Percentiles rank a stretch among this genome's conserved stretches.
These are phyloP conservation scores for Apophysomyces sp. DNA, from an alignment of 371 early-diverging fungal genomes.

Conservation along the genomic window DNA sequence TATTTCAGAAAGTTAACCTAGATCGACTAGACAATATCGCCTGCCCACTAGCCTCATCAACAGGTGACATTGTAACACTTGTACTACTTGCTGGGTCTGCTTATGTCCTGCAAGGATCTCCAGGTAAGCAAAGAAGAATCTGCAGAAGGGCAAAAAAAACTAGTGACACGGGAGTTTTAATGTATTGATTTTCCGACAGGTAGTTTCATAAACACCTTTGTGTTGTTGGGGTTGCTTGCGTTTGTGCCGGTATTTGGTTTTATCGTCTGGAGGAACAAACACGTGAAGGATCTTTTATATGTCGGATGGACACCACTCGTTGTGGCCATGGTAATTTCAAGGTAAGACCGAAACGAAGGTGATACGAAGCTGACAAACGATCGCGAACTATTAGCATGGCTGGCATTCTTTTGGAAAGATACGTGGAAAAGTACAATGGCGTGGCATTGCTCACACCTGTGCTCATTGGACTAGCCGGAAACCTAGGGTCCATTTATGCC, in stretches of 20 bases:
- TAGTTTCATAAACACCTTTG: constrained; percentile 40
- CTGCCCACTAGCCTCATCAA: constrained; percentile 60
- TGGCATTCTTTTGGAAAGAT: constrained; percentile 76
- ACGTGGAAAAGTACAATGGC: constrained; percentile 71
- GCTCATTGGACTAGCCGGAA: constrained; percentile 76
- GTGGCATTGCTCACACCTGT: constrained; percentile 78
- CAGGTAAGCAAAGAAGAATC: constrained; percentile 36
- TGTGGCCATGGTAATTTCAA: constrained; percentile 77
- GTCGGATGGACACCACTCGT: constrained; percentile 80
- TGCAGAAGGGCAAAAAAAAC: background rate
- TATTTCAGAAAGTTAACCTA: constrained; percentile 25
- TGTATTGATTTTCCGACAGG: constrained; percentile 1
- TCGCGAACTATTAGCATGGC: constrained; percentile 44
- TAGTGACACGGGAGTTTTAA: constrained; percentile 8
- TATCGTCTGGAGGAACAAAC: constrained; percentile 58
- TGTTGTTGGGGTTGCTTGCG: constrained; percentile 42
- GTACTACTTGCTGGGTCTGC: constrained; percentile 55
- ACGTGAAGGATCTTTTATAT: constrained; percentile 61
- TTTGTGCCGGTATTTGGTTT: constrained; percentile 57
- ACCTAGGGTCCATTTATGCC: constrained; percentile 81
- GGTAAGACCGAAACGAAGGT: constrained; percentile 20
- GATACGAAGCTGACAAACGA: background rate
- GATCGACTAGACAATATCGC: constrained; percentile 58
- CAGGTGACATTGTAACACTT: constrained; percentile 69
- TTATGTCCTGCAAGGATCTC: constrained; percentile 35